Percentiles rank a stretch among this genome's conserved stretches.
Evolutionary conservation across 257 asterid species (phyloP).

Genomic region (Salvia hispanica): DNA sequence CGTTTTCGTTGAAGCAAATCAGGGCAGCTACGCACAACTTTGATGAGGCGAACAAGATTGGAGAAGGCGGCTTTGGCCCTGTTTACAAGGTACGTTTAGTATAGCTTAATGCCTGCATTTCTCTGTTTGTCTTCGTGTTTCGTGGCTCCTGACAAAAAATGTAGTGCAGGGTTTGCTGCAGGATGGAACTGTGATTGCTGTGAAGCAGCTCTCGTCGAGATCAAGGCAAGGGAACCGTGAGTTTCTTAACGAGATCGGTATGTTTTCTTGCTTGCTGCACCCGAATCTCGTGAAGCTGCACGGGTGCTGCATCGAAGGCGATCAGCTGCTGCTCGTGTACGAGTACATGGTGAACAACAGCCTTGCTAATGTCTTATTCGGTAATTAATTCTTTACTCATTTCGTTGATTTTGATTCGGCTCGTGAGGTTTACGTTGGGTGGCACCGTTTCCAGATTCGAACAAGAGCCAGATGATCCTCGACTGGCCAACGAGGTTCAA

Average conservation of each 20-base stretch:
- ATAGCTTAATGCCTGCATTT: neutral
- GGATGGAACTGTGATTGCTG: slow-evolving; percentile 80
- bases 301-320: slow-evolving; percentile 85
- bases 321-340: slow-evolving; percentile 73
- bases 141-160: slow-evolving; percentile 27
- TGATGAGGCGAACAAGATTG: slow-evolving; percentile 63
- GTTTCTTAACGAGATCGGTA: slow-evolving; percentile 81
- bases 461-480: slow-evolving; percentile 54
- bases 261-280: slow-evolving; percentile 83
- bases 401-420: neutral
- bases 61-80: slow-evolving; percentile 95
- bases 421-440: neutral
- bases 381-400: slow-evolving; percentile 34
- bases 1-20: slow-evolving; percentile 73
- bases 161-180: slow-evolving; percentile 58
- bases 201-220: slow-evolving; percentile 78
- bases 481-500: slow-evolving; percentile 86
- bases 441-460: slow-evolving; percentile 42
- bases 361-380: slow-evolving; percentile 71
- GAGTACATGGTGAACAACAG: slow-evolving; percentile 90
- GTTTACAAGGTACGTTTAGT: slow-evolving; percentile 63
- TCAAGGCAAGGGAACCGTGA: slow-evolving; percentile 89
- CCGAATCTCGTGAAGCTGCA: slow-evolving; percentile 84
- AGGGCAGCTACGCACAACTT: slow-evolving; percentile 76
- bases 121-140: neutral